Evolutionary conservation across 306 rosid species (phyloP), one percentile per base, ranked within the genome.

Genomic region (Vigna hirtella): DNA sequence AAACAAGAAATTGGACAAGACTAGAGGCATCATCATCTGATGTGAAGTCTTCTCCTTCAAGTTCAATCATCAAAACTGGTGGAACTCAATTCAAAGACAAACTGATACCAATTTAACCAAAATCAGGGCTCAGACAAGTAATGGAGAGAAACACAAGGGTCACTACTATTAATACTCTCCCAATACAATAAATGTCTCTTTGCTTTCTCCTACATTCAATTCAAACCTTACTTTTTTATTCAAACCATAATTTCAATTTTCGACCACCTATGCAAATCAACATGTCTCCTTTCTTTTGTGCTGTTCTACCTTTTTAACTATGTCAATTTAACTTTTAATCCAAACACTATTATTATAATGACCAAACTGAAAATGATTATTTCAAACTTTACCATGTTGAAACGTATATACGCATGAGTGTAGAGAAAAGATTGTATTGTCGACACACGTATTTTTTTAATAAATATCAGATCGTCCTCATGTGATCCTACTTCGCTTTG

Each of bases 81-180:
- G 70, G 69, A 78, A 71, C 80, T 74, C 86, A 74, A 82, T 79
- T 79, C 63, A 68, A 82, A 82, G 28, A 72, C 77, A 82, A 85
- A 78, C 70, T 73, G 3, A 48, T 74, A 22, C 32, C 34, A 10
- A 56, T 68, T 73, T 50, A 74, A 57, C 81, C 70, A 15, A 79
- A 73, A 68, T 69, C 50, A 62, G 14, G 55, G 57, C 56, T 67
- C 63, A 78, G 58, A 64, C 68, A 12, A 43, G 58, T 15, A 66
- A 32, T 12, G 24, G 8, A 55, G 49, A 80, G 49, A 70, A 30
- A 26, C 40, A 61, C 36, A 63, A 48, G 16, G 42, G 34, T 72
- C 77, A 62, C 82, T 59, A 47, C 64, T 51, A 71, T 48, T 73
- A 72, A 40, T 24, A 57, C 30, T 57, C 43, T 62, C 52, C 10